Base-by-base conservation (phyloP, 176 grass and related monocot species). In the Zoysia pacifica region DNA sequence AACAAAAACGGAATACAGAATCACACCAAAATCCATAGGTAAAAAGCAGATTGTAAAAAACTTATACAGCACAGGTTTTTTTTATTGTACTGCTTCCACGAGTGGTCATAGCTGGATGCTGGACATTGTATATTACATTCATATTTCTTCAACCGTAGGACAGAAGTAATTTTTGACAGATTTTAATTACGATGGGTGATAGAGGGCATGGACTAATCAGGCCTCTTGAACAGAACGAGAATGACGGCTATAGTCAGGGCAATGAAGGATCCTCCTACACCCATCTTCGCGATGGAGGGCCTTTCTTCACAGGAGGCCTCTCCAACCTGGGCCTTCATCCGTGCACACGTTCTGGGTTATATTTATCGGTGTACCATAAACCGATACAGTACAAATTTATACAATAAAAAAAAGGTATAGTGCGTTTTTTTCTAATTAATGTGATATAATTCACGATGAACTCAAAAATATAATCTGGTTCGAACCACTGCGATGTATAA, bases 161-260 rank as follows among this genome's bases (percentile, higher is more conserved):
- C 7, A 54, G 0, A 0, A 77, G 66, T 72, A 67, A 82, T 82
- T 81, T 81, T 89, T 83, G 87, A 89, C 87, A 47, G 78, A 82
- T 89, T 85, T 49, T 11, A 77, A 44, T 10, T 28, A 50, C 36
- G 4, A 59, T 59, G 11, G 10, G 28, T 18, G 5, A 13, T 69
- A 61, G 2, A 47, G 11, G 69, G 46, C 39, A 14, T 5, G 18
- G 50, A 11, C 16, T 54, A 49, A 12, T 94, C 75, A 97, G 18
- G 64, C 79, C 89, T 87, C 87, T 94, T 97, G 73, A 92, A 60
- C 81, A 97, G 61, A 63, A 97, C 69, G 18, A 97, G 70, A 50
- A 97, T 94, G 39, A 86, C 86, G 0, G 70, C 81, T 15, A 94
- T 69, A 16, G 87, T 58, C 8, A 97, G 83, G 9, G 74, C 83